Conservation (phyloP, 768 basidiomycete genomes). For the Termitomyces titanicus region DNA sequence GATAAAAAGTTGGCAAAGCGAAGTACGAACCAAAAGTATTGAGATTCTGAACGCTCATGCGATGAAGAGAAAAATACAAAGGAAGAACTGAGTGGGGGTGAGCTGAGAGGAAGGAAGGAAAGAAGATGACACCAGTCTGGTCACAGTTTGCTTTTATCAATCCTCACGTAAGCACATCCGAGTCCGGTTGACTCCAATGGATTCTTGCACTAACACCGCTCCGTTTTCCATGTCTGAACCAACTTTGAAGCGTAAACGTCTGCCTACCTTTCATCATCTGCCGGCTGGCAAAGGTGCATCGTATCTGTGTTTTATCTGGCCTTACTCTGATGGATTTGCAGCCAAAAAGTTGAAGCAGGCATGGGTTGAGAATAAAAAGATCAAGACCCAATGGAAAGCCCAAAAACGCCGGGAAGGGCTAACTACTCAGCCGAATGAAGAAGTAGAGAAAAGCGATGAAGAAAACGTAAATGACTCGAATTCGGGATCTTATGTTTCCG, state of each 20-base stretch:
- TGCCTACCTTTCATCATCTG: conserved; percentile 68
- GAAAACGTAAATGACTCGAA: conserved; percentile 12
- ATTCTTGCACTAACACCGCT: conserved; percentile 6
- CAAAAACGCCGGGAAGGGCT: conserved; percentile 53
- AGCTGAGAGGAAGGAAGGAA: conserved; percentile 26
- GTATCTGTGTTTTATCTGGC: not conserved
- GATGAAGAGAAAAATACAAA: conserved; percentile 47
- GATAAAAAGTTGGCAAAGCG: conserved; percentile 9
- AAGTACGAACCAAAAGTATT: conserved; percentile 65
- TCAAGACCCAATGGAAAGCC: conserved; percentile 75
- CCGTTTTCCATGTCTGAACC: conserved; percentile 20
- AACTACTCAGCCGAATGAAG: conserved; percentile 16
- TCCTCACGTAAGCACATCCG: conserved; percentile 18
- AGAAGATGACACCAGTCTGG: conserved; percentile 8
- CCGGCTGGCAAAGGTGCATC: conserved; percentile 58
- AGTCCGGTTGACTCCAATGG: conserved; percentile 9
- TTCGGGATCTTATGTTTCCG: conserved; percentile 15
- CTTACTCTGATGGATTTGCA: conserved; percentile 24
- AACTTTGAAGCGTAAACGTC: conserved; percentile 47
- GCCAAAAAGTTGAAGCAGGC: conserved; percentile 79
- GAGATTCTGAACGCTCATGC: conserved; percentile 95
- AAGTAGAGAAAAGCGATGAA: not conserved
- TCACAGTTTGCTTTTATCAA: conserved; percentile 22
- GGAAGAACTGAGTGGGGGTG: conserved; percentile 42
- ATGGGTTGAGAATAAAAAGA: conserved; percentile 76